These are phyloP conservation scores for Clarkia xantiana DNA, from an alignment of 345 rosid species.

Conservation along the genomic window DNA sequence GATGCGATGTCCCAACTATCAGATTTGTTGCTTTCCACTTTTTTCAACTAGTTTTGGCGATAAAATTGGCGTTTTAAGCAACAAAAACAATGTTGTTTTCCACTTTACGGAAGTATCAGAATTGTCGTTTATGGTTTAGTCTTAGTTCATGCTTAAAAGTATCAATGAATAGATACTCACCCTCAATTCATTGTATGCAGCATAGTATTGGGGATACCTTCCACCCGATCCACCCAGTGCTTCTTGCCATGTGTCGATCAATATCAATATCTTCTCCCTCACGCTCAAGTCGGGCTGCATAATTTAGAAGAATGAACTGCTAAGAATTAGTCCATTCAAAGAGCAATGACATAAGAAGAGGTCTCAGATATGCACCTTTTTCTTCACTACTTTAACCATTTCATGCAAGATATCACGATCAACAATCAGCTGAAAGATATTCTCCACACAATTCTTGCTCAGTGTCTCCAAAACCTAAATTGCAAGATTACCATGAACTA, in stretches of 20 bases:
- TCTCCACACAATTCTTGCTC: constrained; percentile 89
- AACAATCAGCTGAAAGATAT: constrained; percentile 63
- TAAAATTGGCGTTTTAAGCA: too few species aligned
- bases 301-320: constrained; percentile 1
- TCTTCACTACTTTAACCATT: constrained; percentile 95
- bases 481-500: background rate
- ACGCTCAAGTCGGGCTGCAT: constrained; percentile 89
- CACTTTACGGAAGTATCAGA: too few species aligned
- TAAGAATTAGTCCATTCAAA: too few species aligned
- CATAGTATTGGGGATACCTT: constrained; percentile 70
- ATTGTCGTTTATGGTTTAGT: too few species aligned
- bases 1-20: too few species aligned
- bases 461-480: constrained; percentile 77
- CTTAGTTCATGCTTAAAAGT: too few species aligned
- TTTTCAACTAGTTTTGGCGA: too few species aligned
- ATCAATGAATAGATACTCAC: too few species aligned
- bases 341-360: constrained; percentile 1
- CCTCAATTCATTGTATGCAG: constrained; percentile 67
- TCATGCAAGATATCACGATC: constrained; percentile 91
- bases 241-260: constrained; percentile 60
- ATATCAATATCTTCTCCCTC: constrained; percentile 73
- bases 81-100: too few species aligned
- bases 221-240: constrained; percentile 80
- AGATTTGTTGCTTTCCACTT: too few species aligned
- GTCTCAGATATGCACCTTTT: constrained; percentile 47